These are phyloP conservation scores for Amoebophrya sp. DNA, from an alignment of 169 alveolate species.

Conservation along the genomic window DNA sequence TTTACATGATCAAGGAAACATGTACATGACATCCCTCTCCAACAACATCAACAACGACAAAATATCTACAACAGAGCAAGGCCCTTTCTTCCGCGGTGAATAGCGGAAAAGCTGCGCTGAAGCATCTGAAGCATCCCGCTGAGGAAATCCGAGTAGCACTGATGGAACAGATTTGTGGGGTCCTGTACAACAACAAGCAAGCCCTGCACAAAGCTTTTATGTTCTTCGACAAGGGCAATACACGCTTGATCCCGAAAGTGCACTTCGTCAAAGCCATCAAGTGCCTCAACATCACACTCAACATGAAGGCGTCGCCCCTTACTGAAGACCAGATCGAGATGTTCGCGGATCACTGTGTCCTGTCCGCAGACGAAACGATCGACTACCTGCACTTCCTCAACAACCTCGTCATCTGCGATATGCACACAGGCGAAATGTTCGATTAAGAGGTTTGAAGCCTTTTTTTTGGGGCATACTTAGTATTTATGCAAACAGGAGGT, in stretches of 20 bases:
- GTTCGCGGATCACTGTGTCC: constrained; percentile 1
- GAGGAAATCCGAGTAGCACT: constrained; percentile 22
- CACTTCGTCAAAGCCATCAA: background rate
- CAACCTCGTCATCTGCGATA: background rate
- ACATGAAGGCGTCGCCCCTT: background rate
- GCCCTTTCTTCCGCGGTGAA: too few relatives aligned
- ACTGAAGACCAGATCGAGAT: background rate
- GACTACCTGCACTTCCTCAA: background rate
- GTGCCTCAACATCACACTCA: background rate
- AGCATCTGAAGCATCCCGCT: background rate
- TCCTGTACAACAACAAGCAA: background rate
- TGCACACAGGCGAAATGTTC: background rate
- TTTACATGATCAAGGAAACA: too few relatives aligned
- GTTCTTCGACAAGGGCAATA: background rate
- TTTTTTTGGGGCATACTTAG: too few relatives aligned
- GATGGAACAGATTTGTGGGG: constrained; percentile 17
- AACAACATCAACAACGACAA: too few relatives aligned
- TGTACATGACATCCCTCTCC: too few relatives aligned
- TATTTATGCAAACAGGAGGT: too few relatives aligned
- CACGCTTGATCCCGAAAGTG: background rate
- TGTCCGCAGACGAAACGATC: background rate
- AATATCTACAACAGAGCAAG: too few relatives aligned
- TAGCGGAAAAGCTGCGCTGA: background rate
- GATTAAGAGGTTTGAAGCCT: background rate
- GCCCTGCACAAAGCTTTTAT: background rate